Conservation (phyloP, 192 early-diverging fungal genomes). For the Umbelopsis sp. region DNA sequence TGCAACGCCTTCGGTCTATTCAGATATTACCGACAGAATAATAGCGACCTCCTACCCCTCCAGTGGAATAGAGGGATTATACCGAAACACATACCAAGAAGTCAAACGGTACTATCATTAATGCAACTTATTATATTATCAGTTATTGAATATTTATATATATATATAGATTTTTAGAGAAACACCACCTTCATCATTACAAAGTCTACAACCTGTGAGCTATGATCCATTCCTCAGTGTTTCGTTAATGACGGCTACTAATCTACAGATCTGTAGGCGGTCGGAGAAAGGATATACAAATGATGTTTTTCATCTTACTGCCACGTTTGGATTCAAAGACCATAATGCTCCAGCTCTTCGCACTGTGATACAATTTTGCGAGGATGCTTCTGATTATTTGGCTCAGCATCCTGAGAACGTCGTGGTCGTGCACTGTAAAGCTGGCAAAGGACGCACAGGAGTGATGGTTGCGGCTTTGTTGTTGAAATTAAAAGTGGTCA, state of each 20-base stretch:
- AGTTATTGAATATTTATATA: neutral
- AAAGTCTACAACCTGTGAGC: slow-evolving; percentile 67
- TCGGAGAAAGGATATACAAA: slow-evolving; percentile 54
- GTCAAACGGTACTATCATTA: slow-evolving; percentile 62
- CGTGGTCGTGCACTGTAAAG: slow-evolving; percentile 64
- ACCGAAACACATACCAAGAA: slow-evolving; percentile 54
- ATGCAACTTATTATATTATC: neutral
- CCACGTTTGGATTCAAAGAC: slow-evolving; percentile 55
- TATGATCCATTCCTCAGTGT: neutral
- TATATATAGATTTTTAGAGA: slow-evolving; percentile 54
- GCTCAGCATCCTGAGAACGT: slow-evolving; percentile 39
- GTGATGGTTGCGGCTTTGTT: slow-evolving; percentile 55
- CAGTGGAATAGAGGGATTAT: slow-evolving; percentile 52
- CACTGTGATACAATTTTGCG: slow-evolving; percentile 47
- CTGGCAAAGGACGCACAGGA: slow-evolving; percentile 68
- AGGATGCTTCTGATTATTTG: slow-evolving; percentile 54
- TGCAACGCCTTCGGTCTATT: neutral
- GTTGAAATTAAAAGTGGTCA: slow-evolving; percentile 37
- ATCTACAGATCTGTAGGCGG: slow-evolving; percentile 35
- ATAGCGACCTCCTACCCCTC: slow-evolving; percentile 65
- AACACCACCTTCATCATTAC: slow-evolving; percentile 47
- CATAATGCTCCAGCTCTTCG: slow-evolving; percentile 57
- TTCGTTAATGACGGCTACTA: neutral
- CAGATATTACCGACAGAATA: slow-evolving; percentile 52
- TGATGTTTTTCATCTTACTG: slow-evolving; percentile 43